Base-by-base conservation (phyloP, 441 rosid genomes). In the Brassica balearica region DNA sequence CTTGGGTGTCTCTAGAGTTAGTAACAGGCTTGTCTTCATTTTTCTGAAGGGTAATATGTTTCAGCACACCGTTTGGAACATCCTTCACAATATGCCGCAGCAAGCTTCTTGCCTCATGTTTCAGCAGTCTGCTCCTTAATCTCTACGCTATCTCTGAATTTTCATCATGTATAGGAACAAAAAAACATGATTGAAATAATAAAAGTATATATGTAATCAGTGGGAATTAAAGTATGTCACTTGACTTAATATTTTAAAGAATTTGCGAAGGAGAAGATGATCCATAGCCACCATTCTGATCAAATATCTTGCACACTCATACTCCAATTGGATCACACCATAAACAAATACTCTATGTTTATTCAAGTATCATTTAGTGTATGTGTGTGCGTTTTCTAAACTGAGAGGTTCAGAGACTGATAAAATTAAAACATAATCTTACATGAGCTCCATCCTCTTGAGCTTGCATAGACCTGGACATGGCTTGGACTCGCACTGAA, bases 21-120 rank as follows among this genome's bases (percentile, higher is more conserved):
- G 99, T 93, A 23, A 93, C 97, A 22, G 97, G 97, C 36, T 95
- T 95, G 85, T 92, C 89, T 86, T 92, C 98, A 66, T 93, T 95
- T 83, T 93, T 93, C 82, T 92, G 96, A 1, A 95, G 92, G 19
- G 85, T 90, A 11, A 95, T 93, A 78, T 95, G 98, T 85, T 90
- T 92, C 90, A 95, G 84, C 63, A 84, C 82, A 84, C 90, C 85
- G 81, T 95, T 93, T 15, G 98, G 98, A 11, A 95, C 88, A 86
- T 95, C 99, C 84, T 95, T 95, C 17, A 95, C 88, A 74, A 93
- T 77, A 76, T 89, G 99, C 99, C 96, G 90, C 85, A 41, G 5
- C 48, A 41, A 41, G 48, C 43, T 38, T 38, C 43, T 38, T 38
- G 43, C 43, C 43, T 38, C 43, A 38, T 38, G 43, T 38, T 38